Base-by-base conservation (phyloP, 1,284 basidiomycete species). In the Sporisorium scitamineum region DNA sequence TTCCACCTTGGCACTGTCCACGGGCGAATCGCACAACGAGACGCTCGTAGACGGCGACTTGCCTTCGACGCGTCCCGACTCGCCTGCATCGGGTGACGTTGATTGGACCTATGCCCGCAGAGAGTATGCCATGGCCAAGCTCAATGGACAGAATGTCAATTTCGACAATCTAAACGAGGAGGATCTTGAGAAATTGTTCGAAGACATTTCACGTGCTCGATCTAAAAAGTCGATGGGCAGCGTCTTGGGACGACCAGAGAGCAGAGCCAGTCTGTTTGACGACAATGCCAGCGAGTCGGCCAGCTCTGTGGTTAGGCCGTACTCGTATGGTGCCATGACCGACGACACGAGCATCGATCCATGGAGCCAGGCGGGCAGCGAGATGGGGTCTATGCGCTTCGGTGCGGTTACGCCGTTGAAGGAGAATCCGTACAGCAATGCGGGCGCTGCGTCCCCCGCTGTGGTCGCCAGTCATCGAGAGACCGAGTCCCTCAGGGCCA, bases 31-130 rank as follows among this genome's bases (percentile, higher is more conserved):
- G 20, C 66, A 70, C 18, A 78, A 80, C 64, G 69, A 80, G 61
- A 76, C 78, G 29, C 57, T 69, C 5, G 31, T 55, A 32, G 74
- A 76, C 22, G 65, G 60, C 24, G 73, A 76, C 22, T 39, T 67
- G 7, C 64, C 70, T 7, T 37, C 69, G 11, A 76, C 71, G 2
- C 64, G 80, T 18, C 79, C 81, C 22, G 80, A 83, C 45, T 82
- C 81, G 27, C 81, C 81, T 1, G 74, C 73, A 10, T 80, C 76
- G 2, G 76, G 76, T 13, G 80, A 80, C 41, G 78, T 82, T 57
- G 81, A 83, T 52, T 83, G 81, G 81, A 82, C 80, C 27, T 80
- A 82, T 41, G 81, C 81, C 1, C 72, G 81, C 5, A 48, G 81
- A 5, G 81, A 83, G 54, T 79, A 79, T 34, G 76, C 79, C 24